Evolutionary conservation across 768 basidiomycete species (phyloP).

Genomic region (Leccinum truebloodii): DNA sequence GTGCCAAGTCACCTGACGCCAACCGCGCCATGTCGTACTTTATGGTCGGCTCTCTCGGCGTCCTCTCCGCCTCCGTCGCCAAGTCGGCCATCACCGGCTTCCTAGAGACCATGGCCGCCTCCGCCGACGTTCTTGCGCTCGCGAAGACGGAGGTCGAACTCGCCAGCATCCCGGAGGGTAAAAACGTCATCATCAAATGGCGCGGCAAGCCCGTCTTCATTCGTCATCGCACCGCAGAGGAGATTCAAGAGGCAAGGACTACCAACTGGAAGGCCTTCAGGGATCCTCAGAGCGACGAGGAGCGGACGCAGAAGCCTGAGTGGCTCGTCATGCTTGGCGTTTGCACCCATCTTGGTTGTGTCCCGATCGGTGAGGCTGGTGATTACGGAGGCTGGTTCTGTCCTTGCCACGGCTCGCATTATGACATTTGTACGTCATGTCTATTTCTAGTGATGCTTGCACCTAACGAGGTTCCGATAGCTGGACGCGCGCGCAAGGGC

Average conservation of each 20-base stretch:
- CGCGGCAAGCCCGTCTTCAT: slow-evolving; percentile 99
- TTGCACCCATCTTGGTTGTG: slow-evolving; percentile 98
- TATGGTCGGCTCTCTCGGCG: slow-evolving; percentile 89
- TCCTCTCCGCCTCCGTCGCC: slow-evolving; percentile 91
- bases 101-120: slow-evolving; percentile 93
- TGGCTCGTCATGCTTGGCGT: slow-evolving; percentile 94
- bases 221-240: slow-evolving; percentile 87
- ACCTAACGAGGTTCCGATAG: slow-evolving; percentile 39
- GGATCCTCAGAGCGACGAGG: slow-evolving; percentile 91
- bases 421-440: slow-evolving; percentile 79
- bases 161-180: slow-evolving; percentile 88
- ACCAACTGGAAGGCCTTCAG: slow-evolving; percentile 85
- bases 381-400: slow-evolving; percentile 99
- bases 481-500: slow-evolving; percentile 93
- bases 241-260: slow-evolving; percentile 90
- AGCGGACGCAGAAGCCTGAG: slow-evolving; percentile 89
- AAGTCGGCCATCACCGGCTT: slow-evolving; percentile 95
- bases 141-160: slow-evolving; percentile 98
- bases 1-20: slow-evolving; percentile 57
- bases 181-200: slow-evolving; percentile 98
- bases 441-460: neutral
- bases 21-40: slow-evolving; percentile 86
- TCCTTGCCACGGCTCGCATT: slow-evolving; percentile 98
- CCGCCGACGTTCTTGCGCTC: slow-evolving; percentile 95
- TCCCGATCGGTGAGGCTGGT: slow-evolving; percentile 96